Percentiles rank a stretch among this genome's conserved stretches.
phyloP scores from a whole-genome alignment of 169 alveolate genomes.

The Theileria annulata region DNA sequence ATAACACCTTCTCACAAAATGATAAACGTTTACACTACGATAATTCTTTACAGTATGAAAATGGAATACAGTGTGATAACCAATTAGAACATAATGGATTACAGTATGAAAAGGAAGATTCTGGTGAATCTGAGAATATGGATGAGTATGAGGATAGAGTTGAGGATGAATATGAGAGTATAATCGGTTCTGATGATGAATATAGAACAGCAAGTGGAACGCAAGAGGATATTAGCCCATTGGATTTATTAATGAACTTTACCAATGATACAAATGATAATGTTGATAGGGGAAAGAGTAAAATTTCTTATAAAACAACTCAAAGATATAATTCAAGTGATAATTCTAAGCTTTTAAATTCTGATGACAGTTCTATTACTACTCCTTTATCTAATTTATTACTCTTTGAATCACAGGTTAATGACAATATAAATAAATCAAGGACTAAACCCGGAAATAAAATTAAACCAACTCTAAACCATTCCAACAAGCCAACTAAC shows the following conservation, averaged over 20 bases:
- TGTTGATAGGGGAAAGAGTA: not conserved
- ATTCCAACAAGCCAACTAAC: too few species aligned
- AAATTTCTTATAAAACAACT: not conserved
- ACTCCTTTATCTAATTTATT: not conserved
- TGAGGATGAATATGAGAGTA: constrained; percentile 4
- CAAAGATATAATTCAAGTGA: not conserved
- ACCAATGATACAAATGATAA: not conserved
- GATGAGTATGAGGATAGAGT: not conserved
- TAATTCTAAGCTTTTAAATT: not conserved
- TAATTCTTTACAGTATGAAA: not conserved
- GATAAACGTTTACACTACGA: not conserved
- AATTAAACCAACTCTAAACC: not conserved
- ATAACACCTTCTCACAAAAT: constrained; percentile 1
- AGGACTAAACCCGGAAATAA: not conserved
- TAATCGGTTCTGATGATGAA: not conserved
- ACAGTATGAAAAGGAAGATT: not conserved
- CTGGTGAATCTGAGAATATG: too few species aligned
- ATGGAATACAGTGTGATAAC: not conserved
- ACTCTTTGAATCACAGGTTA: not conserved
- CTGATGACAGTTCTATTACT: not conserved
- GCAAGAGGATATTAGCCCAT: not conserved
- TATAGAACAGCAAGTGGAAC: constrained; percentile 1
- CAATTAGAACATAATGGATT: too few species aligned
- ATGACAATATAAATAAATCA: not conserved
- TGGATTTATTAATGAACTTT: not conserved